Conservation (phyloP, 2,329 filamentous ascomycete genomes). For the Gremmenia infestans region DNA sequence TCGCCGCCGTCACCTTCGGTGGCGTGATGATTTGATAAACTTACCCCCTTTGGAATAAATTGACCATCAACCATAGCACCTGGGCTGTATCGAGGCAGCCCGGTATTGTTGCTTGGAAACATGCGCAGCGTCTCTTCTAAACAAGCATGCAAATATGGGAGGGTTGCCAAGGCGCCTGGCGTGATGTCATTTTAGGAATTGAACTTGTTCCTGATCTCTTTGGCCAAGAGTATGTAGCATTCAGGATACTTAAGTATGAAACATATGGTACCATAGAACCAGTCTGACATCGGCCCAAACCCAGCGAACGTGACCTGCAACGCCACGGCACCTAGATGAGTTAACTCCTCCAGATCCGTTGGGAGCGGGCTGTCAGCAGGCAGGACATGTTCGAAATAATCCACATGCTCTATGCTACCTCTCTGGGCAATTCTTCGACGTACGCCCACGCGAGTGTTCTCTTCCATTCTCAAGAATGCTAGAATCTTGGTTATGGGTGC, state of each 20-base stretch:
- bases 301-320: conserved; percentile 4
- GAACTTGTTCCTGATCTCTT: not conserved
- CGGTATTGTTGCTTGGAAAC: not conserved
- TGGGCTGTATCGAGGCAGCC: not conserved
- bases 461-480: not conserved
- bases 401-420: not conserved
- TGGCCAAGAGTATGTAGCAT: not conserved
- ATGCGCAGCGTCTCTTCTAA: not conserved
- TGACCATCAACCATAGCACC: conserved; percentile 2
- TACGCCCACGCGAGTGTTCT: not conserved
- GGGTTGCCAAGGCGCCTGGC: not conserved
- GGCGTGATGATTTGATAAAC: too few species aligned
- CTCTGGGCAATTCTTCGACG: not conserved
- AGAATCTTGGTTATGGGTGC: not conserved
- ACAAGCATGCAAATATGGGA: not conserved
- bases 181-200: not conserved
- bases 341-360: not conserved
- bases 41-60: conserved; percentile 1
- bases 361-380: not conserved
- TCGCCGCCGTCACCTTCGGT: too few species aligned
- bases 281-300: not conserved
- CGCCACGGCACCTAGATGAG: conserved; percentile 1
- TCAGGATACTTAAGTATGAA: conserved; percentile 1
- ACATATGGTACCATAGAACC: conserved; percentile 3
- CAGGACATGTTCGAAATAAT: not conserved